Evolutionary conservation across 1,139 yeast genomes (phyloP).

Genomic region (Tardiomyces digboiensis): DNA sequence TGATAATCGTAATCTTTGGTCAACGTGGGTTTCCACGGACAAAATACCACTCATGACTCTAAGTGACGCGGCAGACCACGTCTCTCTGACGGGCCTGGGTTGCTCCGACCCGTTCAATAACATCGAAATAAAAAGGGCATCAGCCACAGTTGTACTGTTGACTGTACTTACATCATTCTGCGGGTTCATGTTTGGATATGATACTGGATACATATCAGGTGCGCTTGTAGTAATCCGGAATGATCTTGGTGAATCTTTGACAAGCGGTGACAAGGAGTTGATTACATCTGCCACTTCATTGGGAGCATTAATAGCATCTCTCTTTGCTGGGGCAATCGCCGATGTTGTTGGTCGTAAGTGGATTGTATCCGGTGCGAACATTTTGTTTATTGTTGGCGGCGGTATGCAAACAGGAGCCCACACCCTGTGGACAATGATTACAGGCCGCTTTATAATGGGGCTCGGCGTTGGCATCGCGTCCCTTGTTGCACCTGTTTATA

Average conservation of each 20-base stretch:
- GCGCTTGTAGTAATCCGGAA: slow-evolving; percentile 80
- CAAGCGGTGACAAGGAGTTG: slow-evolving; percentile 74
- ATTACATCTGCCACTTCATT: slow-evolving; percentile 94
- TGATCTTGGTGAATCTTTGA: slow-evolving; percentile 45
- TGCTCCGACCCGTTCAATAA: not conserved
- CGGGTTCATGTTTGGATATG: slow-evolving; percentile 95
- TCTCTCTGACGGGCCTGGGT: not conserved
- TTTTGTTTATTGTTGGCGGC: slow-evolving; percentile 75
- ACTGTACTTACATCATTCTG: slow-evolving; percentile 82
- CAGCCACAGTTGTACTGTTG: slow-evolving; percentile 46
- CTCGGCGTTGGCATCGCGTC: slow-evolving; percentile 96
- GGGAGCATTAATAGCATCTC: slow-evolving; percentile 78
- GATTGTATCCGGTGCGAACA: slow-evolving; percentile 69
- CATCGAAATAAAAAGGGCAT: slow-evolving; percentile 3
- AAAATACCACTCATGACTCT: not conserved
- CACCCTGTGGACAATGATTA: slow-evolving; percentile 84
- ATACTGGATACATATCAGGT: slow-evolving; percentile 91
- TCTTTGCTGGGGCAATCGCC: slow-evolving; percentile 70
- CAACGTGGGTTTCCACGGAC: too few relatives aligned
- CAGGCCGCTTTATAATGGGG: slow-evolving; percentile 87
- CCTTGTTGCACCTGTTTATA: slow-evolving; percentile 80
- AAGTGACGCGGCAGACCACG: not conserved
- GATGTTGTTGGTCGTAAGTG: slow-evolving; percentile 77
- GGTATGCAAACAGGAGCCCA: slow-evolving; percentile 72
- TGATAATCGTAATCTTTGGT: too few relatives aligned